These are phyloP conservation scores for Barbarea vulgaris DNA, from an alignment of 345 rosid species.

Conservation along the genomic window DNA sequence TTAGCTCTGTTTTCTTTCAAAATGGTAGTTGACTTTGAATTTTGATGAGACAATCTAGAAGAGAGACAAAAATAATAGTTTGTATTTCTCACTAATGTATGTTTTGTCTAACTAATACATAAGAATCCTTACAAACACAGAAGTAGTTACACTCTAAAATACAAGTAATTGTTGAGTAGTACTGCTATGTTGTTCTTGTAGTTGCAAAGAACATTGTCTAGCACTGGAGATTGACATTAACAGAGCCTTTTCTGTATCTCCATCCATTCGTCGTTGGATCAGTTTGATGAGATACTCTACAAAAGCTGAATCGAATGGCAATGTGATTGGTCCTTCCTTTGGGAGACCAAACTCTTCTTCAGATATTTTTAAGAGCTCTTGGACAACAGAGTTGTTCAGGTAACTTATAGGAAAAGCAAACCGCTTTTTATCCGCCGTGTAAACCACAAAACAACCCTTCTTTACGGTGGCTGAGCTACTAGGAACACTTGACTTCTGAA, in stretches of 20 bases:
- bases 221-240: conserved; percentile 1
- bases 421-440: conserved; percentile 15
- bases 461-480: neutral
- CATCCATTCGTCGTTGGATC: neutral
- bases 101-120: neutral
- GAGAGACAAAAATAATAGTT: neutral
- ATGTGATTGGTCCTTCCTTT: neutral
- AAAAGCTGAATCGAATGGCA: neutral
- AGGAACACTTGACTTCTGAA: neutral
- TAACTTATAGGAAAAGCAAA: conserved; percentile 20
- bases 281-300: neutral
- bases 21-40: neutral
- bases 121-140: neutral
- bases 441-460: conserved; percentile 40
- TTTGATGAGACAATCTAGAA: neutral
- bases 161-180: neutral
- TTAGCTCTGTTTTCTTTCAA: neutral
- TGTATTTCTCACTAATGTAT: neutral
- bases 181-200: neutral
- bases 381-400: conserved; percentile 23
- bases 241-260: conserved; percentile 12
- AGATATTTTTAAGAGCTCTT: conserved; percentile 40
- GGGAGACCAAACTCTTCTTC: conserved; percentile 42
- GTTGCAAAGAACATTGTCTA: neutral
- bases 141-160: neutral